Evolutionary conservation across 2,329 filamentous ascomycete species (phyloP), one percentile per base, ranked within the genome.

Genomic region (Amauroascus verrucosus): DNA sequence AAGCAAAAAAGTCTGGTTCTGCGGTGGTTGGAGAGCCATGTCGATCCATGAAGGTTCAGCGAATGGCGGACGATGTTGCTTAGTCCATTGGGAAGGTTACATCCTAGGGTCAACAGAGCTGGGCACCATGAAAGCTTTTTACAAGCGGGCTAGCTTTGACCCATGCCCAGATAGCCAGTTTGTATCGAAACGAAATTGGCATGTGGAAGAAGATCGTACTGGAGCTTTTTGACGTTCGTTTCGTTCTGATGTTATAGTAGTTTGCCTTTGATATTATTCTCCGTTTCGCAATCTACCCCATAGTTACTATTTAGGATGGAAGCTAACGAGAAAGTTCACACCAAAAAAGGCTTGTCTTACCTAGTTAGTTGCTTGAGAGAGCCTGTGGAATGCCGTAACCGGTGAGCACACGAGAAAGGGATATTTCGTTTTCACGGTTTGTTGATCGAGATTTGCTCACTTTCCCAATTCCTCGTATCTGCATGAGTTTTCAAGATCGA

Each of bases 281-380:
- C n/a, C n/a, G n/a, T n/a, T n/a, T n/a, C n/a, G n/a, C n/a, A n/a
- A n/a, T n/a, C n/a, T n/a, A n/a, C n/a, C n/a, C n/a, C 33, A 13
- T 3, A 13, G 33, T n/a, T 35, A 13, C 6, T n/a, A 35, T 3
- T 38, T 24, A n/a, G 13, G 7, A 4, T 43, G 40, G 20, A 43
- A 43, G 40, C 40, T 28, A 6, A 24, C 4, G 4, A 38, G 22
- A 37, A 22, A 26, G 46, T 37, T 48, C 26, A 8, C 30, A 38
- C 33, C 46, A 37, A 48, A 37, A 48, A 48, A 48, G 46, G 30
- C 30, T 48, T 35, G 46, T 37, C 16, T 46, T 11, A 3, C 6
- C 7, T 13, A 18, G 7, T 16, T 6, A 32, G 26, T 30, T 30
- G 5, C 9, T 9, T 22, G 8, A 14, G 16, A 9, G 11, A 26